Percentiles rank a stretch among this genome's conserved stretches.
These are phyloP conservation scores for Claviceps paspali DNA, from an alignment of 2,329 filamentous ascomycete species.

Conservation along the genomic window DNA sequence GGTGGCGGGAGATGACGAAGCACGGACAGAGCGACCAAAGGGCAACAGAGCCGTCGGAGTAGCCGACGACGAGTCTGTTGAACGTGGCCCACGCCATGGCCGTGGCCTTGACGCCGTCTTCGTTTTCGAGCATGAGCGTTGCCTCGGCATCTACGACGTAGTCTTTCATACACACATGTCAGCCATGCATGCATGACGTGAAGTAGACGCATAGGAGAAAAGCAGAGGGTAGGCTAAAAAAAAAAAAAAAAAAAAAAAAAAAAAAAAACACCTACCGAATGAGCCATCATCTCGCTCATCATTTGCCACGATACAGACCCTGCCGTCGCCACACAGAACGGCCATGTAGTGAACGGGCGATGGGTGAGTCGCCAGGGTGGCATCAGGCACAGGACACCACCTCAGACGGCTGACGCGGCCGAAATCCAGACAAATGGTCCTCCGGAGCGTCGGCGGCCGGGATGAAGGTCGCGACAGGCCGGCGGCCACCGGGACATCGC, in stretches of 20 bases:
- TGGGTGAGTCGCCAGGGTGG: too few species aligned
- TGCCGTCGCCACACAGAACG: conserved; percentile 35
- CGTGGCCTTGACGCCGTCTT: conserved; percentile 33
- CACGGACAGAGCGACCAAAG: conserved; percentile 40
- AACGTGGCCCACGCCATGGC: conserved; percentile 39
- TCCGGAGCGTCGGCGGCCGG: conserved; percentile 22
- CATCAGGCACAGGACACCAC: conserved; percentile 20
- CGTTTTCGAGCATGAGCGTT: conserved; percentile 27
- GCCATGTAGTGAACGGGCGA: conserved; percentile 32
- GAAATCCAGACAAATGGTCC: conserved; percentile 32
- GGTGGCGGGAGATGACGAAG: conserved; percentile 33
- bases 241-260: conserved; percentile 7
- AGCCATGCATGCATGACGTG: too few species aligned
- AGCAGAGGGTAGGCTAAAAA: too few species aligned
- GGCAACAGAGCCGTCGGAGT: conserved; percentile 39
- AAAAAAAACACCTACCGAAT: conserved; percentile 23
- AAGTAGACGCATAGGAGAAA: too few species aligned
- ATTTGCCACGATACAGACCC: conserved; percentile 29
- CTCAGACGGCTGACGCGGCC: conserved; percentile 34
- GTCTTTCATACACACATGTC: too few species aligned
- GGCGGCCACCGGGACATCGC: too few species aligned
- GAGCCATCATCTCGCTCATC: conserved; percentile 13
- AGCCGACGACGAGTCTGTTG: conserved; percentile 39
- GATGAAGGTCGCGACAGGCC: conserved; percentile 20
- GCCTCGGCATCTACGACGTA: conserved; percentile 10